Percentiles rank a stretch among this genome's conserved stretches.
phyloP scores from a whole-genome alignment of 306 rosid genomes.

The Astragalus membranaceus region DNA sequence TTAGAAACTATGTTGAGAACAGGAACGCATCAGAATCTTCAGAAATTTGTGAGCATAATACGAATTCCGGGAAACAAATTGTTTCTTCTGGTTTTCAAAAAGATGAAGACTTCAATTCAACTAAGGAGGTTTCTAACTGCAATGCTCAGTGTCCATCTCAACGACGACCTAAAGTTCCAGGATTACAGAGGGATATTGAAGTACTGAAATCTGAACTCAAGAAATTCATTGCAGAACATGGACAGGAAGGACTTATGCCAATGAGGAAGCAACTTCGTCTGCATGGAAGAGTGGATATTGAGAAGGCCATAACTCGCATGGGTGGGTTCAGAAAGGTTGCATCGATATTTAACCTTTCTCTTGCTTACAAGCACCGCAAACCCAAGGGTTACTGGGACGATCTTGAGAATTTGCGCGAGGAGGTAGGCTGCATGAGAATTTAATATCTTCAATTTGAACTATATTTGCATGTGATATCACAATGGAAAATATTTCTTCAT shows the following conservation, averaged over 20 bases:
- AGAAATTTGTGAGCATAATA: conserved; percentile 23
- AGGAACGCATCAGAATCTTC: conserved; percentile 21
- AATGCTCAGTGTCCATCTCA: conserved; percentile 23
- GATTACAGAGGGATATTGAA: conserved; percentile 68
- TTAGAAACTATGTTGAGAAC: conserved; percentile 61
- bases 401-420: conserved; percentile 57
- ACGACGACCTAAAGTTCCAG: conserved; percentile 63
- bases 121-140: conserved; percentile 14
- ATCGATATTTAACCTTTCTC: conserved; percentile 58
- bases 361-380: conserved; percentile 78
- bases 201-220: conserved; percentile 60
- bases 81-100: conserved; percentile 19
- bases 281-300: conserved; percentile 71
- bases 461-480: background rate
- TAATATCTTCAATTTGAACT: background rate
- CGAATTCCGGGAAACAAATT: conserved; percentile 26
- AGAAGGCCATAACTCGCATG: conserved; percentile 78
- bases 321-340: conserved; percentile 84
- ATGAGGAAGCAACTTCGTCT: conserved; percentile 82
- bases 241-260: conserved; percentile 91
- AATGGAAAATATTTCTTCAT: background rate
- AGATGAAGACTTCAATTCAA: conserved; percentile 11
- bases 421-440: conserved; percentile 29
- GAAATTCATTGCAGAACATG: conserved; percentile 63
- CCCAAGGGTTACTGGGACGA: conserved; percentile 90